Base-by-base conservation (phyloP, 2,329 filamentous ascomycete species). In the Calonectria montana region DNA sequence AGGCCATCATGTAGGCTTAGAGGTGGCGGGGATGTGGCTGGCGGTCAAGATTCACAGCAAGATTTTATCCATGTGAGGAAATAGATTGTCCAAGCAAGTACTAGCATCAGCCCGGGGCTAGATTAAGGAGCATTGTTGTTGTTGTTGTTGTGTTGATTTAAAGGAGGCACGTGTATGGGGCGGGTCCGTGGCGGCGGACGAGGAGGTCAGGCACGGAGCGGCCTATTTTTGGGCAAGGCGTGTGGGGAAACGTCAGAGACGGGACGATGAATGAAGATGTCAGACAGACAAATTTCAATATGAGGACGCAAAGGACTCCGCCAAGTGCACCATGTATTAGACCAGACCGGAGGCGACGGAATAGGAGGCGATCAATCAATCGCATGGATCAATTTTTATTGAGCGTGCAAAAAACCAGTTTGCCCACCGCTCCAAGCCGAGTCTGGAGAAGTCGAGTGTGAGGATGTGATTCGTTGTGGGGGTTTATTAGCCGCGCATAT, bases 401-500 rank as follows among this genome's bases (percentile, higher is more conserved):
- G 37, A 25, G n/a, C n/a, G 37, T 39, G 10, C 15, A 35, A 39
- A 59, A 59, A 37, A 21, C 31, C 53, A 37, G n/a, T 31, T 55
- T 27, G 50, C 35, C 53, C 53, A 59, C 53, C 53, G 53, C 53
- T 35, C 53, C 53, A 59, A 39, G 23, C 53, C 53, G 21, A 39
- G n/a, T 59, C 53, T 59, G 53, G 53, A 39, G 53, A 59, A 59
- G 53, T 21, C 53, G 35, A 59, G 31, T 27, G 13, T n/a, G 31
- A 59, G 53, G 53, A 59, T 48, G 25, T 79, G 77, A 79, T 77
- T 79, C 70, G 77, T 27, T 64, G 47, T 67, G 23, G 57, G 37
- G 50, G 71, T 59, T 77, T 70, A 79, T 74, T 77, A 79, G 77
- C 69, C 72, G 76, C 74, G 74, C 74, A 73, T 74, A 79, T 78